A percentile compares a stretch with the other conserved stretches of the same genome.
Evolutionary conservation across 2,329 filamentous ascomycete species (phyloP).

Genomic region (Monilinia aucupariae): DNA sequence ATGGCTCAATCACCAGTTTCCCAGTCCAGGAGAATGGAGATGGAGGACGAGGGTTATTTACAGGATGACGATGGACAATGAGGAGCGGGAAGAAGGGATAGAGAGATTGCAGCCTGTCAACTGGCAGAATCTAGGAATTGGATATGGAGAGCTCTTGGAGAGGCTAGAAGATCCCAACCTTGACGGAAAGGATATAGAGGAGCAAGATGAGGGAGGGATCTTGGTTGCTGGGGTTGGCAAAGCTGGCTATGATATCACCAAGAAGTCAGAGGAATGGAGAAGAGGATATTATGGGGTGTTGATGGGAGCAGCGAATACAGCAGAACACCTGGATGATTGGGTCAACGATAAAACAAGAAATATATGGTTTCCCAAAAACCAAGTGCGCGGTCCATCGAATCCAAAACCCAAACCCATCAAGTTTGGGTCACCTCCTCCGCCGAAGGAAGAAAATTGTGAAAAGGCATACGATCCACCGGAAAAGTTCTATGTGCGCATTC

Average conservation of each 20-base stretch:
- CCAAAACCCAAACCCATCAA: slow-evolving; percentile 70
- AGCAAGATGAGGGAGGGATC: slow-evolving; percentile 48
- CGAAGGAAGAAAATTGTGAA: slow-evolving; percentile 70
- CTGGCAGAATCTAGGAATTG: slow-evolving; percentile 62
- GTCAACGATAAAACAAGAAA: slow-evolving; percentile 62
- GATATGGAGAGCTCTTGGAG: slow-evolving; percentile 54
- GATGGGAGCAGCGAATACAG: slow-evolving; percentile 68
- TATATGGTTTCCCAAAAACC: slow-evolving; percentile 64
- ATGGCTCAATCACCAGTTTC: slow-evolving; percentile 66
- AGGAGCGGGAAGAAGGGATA: slow-evolving; percentile 21
- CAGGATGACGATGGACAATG: slow-evolving; percentile 45
- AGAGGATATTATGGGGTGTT: slow-evolving; percentile 79
- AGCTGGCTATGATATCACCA: slow-evolving; percentile 36
- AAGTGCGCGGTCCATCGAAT: slow-evolving; percentile 78
- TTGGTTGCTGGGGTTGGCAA: slow-evolving; percentile 50
- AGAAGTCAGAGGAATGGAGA: slow-evolving; percentile 76
- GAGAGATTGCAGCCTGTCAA: slow-evolving; percentile 37
- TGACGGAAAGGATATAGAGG: slow-evolving; percentile 60
- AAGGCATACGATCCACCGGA: slow-evolving; percentile 65
- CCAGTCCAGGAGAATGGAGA: slow-evolving; percentile 78
- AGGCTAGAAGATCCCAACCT: slow-evolving; percentile 62
- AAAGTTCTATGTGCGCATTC: slow-evolving; percentile 71
- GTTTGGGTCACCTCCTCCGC: slow-evolving; percentile 55
- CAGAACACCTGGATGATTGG: slow-evolving; percentile 78
- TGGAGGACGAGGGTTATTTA: slow-evolving; percentile 64